These are phyloP conservation scores for Telfairia occidentalis DNA, from an alignment of 331 rosid genomes.

Conservation along the genomic window DNA sequence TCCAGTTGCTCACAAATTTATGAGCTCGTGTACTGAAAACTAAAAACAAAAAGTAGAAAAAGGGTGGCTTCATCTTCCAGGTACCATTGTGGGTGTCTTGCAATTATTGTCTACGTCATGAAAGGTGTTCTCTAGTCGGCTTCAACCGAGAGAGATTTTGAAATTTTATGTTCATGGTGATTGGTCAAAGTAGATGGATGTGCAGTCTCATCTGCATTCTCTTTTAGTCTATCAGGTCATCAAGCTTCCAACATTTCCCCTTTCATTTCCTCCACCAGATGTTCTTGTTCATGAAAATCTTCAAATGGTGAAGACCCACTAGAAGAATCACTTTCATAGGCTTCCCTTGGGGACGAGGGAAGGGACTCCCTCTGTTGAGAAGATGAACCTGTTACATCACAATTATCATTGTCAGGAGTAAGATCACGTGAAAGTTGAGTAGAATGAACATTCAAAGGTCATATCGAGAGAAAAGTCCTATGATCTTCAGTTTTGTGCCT, in stretches of 20 bases:
- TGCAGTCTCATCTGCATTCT: background rate
- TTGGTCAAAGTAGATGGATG: constrained; percentile 5
- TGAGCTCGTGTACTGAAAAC: constrained; percentile 7
- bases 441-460: background rate
- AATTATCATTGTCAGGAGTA: constrained; percentile 21
- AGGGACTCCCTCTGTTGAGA: constrained; percentile 75
- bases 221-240: constrained; percentile 18
- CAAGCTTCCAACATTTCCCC: constrained; percentile 14
- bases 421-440: background rate
- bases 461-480: background rate
- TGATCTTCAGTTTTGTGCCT: background rate
- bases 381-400: constrained; percentile 50
- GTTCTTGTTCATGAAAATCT: constrained; percentile 64
- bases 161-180: constrained; percentile 18
- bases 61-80: background rate
- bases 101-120: background rate
- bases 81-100: background rate
- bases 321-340: constrained; percentile 75
- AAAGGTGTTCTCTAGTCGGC: background rate
- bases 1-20: constrained; percentile 9
- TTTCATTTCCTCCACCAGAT: constrained; percentile 5
- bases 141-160: background rate
- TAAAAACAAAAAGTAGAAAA: background rate
- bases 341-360: constrained; percentile 83
- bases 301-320: constrained; percentile 85